phyloP scores from a whole-genome alignment of 2,329 filamentous ascomycete genomes.

The Ascomycota sp. region DNA sequence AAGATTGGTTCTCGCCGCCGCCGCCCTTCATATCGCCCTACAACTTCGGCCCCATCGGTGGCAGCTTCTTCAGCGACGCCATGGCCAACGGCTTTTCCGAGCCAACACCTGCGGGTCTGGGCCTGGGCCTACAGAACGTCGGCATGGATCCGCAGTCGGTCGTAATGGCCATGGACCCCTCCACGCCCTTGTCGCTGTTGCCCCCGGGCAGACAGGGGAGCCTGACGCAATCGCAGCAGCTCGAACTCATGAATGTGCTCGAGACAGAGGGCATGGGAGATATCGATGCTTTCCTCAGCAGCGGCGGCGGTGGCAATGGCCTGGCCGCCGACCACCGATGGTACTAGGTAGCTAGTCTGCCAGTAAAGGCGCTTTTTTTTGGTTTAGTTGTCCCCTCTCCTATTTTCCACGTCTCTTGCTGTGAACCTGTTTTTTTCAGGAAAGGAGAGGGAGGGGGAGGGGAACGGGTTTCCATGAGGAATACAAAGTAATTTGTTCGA shows the following conservation, averaged over 20 bases:
- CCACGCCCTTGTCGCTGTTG: conserved; percentile 7
- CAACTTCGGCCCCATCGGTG: conserved; percentile 21
- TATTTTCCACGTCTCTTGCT: background rate
- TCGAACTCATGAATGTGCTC: conserved; percentile 63
- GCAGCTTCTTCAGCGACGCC: conserved; percentile 20
- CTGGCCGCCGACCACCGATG: no score
- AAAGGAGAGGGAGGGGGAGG: no score
- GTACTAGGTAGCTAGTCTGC: no score
- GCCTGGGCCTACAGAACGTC: conserved; percentile 14
- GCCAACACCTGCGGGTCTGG: conserved; percentile 7
- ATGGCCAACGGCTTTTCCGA: conserved; percentile 12
- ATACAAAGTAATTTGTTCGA: no score
- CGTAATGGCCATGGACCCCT: no score
- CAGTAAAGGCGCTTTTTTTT: no score
- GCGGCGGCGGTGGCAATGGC: conserved; percentile 8
- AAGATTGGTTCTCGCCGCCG: conserved; percentile 34
- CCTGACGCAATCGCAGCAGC: conserved; percentile 61
- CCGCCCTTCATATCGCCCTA: conserved; percentile 33
- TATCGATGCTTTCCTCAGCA: conserved; percentile 39
- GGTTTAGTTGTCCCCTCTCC: background rate
- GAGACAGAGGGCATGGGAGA: conserved; percentile 47
- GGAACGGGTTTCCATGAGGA: no score
- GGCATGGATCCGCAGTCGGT: conserved; percentile 8
- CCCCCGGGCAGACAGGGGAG: conserved; percentile 39
- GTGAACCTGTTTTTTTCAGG: background rate